phyloP scores from a whole-genome alignment of 2,329 filamentous ascomycete genomes.

The Fusarium kyushuense region DNA sequence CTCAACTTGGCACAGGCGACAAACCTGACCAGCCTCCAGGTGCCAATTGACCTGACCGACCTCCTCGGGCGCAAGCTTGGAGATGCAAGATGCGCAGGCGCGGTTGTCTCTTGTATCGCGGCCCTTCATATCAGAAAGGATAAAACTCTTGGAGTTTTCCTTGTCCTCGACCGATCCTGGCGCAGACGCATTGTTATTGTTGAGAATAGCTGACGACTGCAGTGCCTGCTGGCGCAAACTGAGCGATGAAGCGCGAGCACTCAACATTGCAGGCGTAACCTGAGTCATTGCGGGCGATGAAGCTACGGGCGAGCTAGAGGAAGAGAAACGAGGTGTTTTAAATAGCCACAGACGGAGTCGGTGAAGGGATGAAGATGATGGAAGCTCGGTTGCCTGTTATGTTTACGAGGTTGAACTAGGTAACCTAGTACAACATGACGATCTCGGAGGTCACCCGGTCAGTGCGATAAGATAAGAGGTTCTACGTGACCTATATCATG shows the following conservation, averaged over 20 bases:
- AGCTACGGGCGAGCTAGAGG: conserved; percentile 23
- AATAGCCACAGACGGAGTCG: background rate
- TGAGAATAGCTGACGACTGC: conserved; percentile 43
- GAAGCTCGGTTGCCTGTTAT: conserved; percentile 21
- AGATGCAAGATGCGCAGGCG: conserved; percentile 56
- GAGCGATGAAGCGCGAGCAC: conserved; percentile 58
- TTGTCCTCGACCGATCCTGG: conserved; percentile 35
- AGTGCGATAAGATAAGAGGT: conserved; percentile 36
- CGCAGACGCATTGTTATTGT: conserved; percentile 47
- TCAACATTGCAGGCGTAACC: conserved; percentile 59
- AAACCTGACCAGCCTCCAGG: conserved; percentile 44
- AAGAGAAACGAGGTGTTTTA: background rate
- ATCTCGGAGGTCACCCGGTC: conserved; percentile 42
- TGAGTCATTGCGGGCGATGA: conserved; percentile 56
- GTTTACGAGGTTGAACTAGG: conserved; percentile 21
- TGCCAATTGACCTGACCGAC: conserved; percentile 51
- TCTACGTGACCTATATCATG: conserved; percentile 21
- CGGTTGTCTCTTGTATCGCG: conserved; percentile 51
- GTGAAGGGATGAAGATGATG: conserved; percentile 4
- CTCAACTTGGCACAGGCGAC: conserved; percentile 55
- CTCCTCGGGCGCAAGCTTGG: conserved; percentile 49
- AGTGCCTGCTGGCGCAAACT: conserved; percentile 58
- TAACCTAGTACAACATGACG: conserved; percentile 25
- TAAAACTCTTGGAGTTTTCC: conserved; percentile 59
- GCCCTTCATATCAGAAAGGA: conserved; percentile 58